Percentiles rank a stretch among this genome's conserved stretches.
Conservation (phyloP, 306 rosid species). For the Datisca glomerata region DNA sequence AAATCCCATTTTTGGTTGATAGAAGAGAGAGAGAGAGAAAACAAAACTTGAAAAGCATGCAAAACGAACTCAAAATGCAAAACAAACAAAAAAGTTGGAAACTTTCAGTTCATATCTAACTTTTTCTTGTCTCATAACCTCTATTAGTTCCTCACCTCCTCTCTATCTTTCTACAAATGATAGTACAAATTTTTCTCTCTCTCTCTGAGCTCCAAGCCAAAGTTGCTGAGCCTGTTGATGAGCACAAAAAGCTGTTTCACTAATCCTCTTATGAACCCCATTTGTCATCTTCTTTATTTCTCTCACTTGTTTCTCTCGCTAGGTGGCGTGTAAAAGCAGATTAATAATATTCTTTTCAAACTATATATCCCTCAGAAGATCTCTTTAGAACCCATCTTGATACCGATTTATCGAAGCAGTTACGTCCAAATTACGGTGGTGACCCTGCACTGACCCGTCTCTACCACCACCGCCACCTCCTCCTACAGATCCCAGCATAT, state of each 20-base stretch:
- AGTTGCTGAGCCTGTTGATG: conserved; percentile 60
- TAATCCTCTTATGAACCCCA: conserved; percentile 32
- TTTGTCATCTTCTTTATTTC: conserved; percentile 53
- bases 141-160: conserved; percentile 11
- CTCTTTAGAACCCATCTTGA: conserved; percentile 67
- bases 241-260: conserved; percentile 20
- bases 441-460: conserved; percentile 29
- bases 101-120: conserved; percentile 58
- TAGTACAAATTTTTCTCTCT: conserved; percentile 15
- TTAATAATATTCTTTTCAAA: conserved; percentile 15
- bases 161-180: conserved; percentile 14
- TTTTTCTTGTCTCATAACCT: conserved; percentile 34
- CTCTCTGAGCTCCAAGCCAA: conserved; percentile 50
- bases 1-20: neutral
- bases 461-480: conserved; percentile 17
- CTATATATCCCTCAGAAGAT: conserved; percentile 18
- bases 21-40: neutral
- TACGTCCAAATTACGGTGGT: conserved; percentile 29
- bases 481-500: no score
- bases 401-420: conserved; percentile 68
- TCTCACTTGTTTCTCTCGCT: conserved; percentile 24
- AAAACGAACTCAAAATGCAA: conserved; percentile 34
- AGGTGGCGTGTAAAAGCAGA: conserved; percentile 31
- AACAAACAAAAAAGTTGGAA: conserved; percentile 26
- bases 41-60: conserved; percentile 19